Evolutionary conservation across 139 green algal species (phyloP).

Genomic region (Tetraselmis chui): DNA sequence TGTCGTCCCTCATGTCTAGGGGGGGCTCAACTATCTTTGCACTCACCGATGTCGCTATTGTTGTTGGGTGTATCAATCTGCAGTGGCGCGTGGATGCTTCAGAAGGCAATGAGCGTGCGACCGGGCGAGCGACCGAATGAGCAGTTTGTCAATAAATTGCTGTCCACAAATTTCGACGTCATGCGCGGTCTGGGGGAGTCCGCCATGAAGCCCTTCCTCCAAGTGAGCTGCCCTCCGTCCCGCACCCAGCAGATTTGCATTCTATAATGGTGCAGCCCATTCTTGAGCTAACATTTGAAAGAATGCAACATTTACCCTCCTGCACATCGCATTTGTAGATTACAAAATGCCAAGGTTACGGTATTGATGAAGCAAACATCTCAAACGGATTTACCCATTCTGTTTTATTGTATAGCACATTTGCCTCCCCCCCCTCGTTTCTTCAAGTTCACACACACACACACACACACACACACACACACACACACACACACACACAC

Average conservation of each 20-base stretch:
- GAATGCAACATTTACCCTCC: too few species aligned
- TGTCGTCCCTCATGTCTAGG: too few species aligned
- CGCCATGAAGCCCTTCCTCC: conserved; percentile 71
- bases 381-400: neutral
- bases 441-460: too few species aligned
- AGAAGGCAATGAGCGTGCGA: conserved; percentile 78
- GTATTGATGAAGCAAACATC: neutral
- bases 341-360: too few species aligned
- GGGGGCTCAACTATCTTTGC: too few species aligned
- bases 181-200: conserved; percentile 17
- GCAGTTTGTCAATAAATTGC: conserved; percentile 30
- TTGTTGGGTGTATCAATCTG: too few species aligned
- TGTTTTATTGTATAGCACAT: neutral
- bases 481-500: too few species aligned
- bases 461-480: too few species aligned
- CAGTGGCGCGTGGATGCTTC: conserved; percentile 72
- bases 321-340: too few species aligned
- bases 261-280: too few species aligned
- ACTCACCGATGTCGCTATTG: too few species aligned
- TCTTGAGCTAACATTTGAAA: too few species aligned
- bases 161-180: conserved; percentile 24
- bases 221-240: conserved; percentile 27
- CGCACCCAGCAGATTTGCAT: neutral
- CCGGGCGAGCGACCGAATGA: neutral
- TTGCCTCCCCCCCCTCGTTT: neutral